These are phyloP conservation scores for Akanthomyces uredinophilus DNA, from an alignment of 2,329 filamentous ascomycete species.

Conservation along the genomic window DNA sequence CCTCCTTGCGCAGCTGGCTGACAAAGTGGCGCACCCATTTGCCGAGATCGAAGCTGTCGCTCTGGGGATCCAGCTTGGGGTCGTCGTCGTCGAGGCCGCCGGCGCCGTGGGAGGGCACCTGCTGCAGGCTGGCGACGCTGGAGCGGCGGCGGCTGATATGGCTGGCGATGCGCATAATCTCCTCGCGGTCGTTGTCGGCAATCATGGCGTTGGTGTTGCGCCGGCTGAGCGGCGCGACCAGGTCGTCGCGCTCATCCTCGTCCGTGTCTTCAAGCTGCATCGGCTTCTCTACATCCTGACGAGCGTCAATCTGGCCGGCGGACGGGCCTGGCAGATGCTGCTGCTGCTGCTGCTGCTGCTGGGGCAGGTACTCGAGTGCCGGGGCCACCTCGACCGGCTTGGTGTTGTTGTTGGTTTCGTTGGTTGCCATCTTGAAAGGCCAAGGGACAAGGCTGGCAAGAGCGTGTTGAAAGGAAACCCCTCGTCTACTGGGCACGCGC, in stretches of 20 bases:
- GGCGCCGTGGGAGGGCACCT: slow-evolving; percentile 5
- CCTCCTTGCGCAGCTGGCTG: slow-evolving; percentile 46
- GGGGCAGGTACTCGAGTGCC: not conserved
- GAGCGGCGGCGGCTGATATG: slow-evolving; percentile 33
- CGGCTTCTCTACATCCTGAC: slow-evolving; percentile 9
- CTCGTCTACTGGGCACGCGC: not conserved
- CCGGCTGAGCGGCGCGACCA: slow-evolving; percentile 5
- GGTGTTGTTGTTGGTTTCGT: not conserved
- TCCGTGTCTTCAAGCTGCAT: not conserved
- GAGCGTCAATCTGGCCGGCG: slow-evolving; percentile 10
- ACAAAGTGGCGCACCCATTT: slow-evolving; percentile 39
- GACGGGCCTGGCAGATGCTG: slow-evolving; percentile 1
- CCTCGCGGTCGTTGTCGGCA: slow-evolving; percentile 29
- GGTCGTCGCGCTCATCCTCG: not conserved
- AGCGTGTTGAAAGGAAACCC: slow-evolving; percentile 1
- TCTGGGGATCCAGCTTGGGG: slow-evolving; percentile 33
- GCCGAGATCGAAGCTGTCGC: slow-evolving; percentile 34
- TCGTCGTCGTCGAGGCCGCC: slow-evolving; percentile 38
- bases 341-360: not conserved
- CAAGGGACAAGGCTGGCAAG: not conserved
- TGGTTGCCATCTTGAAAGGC: slow-evolving; percentile 8
- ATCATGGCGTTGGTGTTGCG: slow-evolving; percentile 21
- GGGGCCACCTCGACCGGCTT: slow-evolving; percentile 1
- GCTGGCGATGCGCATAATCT: slow-evolving; percentile 37
- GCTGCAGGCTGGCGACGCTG: slow-evolving; percentile 16